Conservation (phyloP, 495 filamentous ascomycete species). For the Penicillium bialowiezense region DNA sequence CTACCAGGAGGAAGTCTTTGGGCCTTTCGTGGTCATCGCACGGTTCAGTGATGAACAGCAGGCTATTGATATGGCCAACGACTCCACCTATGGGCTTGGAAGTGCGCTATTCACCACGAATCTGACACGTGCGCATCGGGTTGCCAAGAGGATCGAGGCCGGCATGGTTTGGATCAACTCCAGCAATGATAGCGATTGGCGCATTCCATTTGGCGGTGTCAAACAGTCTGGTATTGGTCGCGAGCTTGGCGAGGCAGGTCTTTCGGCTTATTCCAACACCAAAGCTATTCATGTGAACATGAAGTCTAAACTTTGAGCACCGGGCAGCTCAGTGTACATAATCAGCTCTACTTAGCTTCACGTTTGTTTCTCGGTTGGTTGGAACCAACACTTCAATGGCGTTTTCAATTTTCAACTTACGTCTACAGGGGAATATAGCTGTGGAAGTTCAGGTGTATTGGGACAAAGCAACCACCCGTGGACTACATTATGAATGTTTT, state of each 20-base stretch:
- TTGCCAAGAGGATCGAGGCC: constrained; percentile 48
- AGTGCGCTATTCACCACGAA: constrained; percentile 49
- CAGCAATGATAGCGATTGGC: constrained; percentile 65
- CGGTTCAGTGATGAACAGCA: constrained; percentile 50
- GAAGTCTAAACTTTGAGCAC: constrained; percentile 25
- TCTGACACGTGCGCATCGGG: constrained; percentile 42
- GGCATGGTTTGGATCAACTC: constrained; percentile 60
- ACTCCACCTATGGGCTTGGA: constrained; percentile 46
- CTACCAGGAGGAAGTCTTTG: constrained; percentile 57
- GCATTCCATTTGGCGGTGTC: constrained; percentile 85
- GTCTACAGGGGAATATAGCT: too few species aligned
- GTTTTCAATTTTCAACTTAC: too few species aligned
- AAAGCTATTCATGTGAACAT: constrained; percentile 76
- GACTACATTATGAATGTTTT: too few species aligned
- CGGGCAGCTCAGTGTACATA: too few species aligned
- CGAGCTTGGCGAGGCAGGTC: constrained; percentile 77
- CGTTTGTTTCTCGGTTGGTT: too few species aligned
- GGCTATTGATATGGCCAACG: constrained; percentile 48
- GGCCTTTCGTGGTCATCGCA: constrained; percentile 51
- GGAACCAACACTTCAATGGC: too few species aligned
- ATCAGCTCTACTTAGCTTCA: too few species aligned
- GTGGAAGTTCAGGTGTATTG: too few species aligned
- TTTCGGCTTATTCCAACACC: constrained; percentile 71
- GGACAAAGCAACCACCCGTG: too few species aligned
- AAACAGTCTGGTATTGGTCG: constrained; percentile 91